phyloP scores from a whole-genome alignment of 192 early-diverging fungal genomes.

The Coemansia brasiliensis region DNA sequence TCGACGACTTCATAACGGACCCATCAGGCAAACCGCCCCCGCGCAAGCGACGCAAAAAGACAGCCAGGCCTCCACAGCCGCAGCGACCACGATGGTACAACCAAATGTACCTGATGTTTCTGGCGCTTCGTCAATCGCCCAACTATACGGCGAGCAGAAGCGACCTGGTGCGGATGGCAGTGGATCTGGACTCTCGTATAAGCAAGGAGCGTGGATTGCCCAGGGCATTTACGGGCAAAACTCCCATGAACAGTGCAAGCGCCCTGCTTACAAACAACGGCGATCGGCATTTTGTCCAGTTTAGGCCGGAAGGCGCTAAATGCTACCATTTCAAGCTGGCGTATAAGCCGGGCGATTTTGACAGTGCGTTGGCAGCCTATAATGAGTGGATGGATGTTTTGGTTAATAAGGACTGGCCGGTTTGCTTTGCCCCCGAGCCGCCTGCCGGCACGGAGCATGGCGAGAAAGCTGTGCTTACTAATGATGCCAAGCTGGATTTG shows the following conservation, averaged over 20 bases:
- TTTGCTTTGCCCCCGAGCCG: constrained; percentile 70
- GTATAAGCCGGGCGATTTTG: constrained; percentile 78
- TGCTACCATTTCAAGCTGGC: constrained; percentile 77
- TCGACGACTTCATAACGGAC: constrained; percentile 44
- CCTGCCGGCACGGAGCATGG: no score
- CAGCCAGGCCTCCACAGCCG: not conserved
- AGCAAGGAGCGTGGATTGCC: constrained; percentile 73
- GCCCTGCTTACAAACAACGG: constrained; percentile 74
- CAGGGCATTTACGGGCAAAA: constrained; percentile 84
- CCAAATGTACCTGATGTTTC: constrained; percentile 81
- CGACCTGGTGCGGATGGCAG: constrained; percentile 70
- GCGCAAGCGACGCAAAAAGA: constrained; percentile 23
- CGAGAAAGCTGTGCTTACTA: no score
- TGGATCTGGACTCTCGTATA: constrained; percentile 77
- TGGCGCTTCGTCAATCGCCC: constrained; percentile 74
- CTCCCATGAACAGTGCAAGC: constrained; percentile 76
- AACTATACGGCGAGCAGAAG: constrained; percentile 67
- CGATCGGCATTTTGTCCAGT: constrained; percentile 73
- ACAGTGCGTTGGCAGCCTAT: constrained; percentile 69
- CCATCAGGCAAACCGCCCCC: not conserved
- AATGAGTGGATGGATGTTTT: constrained; percentile 72
- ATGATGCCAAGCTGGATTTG: no score
- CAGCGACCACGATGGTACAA: constrained; percentile 83
- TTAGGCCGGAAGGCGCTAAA: constrained; percentile 65
- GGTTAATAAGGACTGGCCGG: constrained; percentile 77